phyloP scores from a whole-genome alignment of 2,329 filamentous ascomycete genomes.

The Stemphylium vesicarium region DNA sequence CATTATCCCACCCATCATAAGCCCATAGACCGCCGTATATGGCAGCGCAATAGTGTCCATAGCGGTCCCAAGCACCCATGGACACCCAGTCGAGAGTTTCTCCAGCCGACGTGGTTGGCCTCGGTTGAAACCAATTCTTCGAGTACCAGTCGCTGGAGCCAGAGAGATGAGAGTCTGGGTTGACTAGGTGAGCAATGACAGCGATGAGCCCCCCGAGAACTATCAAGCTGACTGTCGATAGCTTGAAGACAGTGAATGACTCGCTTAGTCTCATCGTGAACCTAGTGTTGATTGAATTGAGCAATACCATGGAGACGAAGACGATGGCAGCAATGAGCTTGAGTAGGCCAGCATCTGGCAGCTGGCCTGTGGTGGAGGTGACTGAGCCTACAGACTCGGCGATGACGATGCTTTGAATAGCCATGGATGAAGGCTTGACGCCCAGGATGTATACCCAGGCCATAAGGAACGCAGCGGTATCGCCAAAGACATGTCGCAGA shows the following conservation, averaged over 20 bases:
- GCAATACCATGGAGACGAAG: slow-evolving; percentile 48
- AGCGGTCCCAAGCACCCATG: slow-evolving; percentile 63
- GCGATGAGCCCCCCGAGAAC: slow-evolving; percentile 40
- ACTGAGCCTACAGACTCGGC: slow-evolving; percentile 57
- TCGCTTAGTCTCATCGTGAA: slow-evolving; percentile 51
- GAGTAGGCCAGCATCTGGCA: slow-evolving; percentile 27
- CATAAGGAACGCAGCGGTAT: slow-evolving; percentile 66
- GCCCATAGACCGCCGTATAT: slow-evolving; percentile 69
- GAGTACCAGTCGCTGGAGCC: slow-evolving; percentile 47
- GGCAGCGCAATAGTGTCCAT: slow-evolving; percentile 66
- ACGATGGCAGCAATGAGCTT: slow-evolving; percentile 49
- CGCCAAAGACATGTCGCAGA: slow-evolving; percentile 66
- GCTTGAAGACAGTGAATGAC: slow-evolving; percentile 51
- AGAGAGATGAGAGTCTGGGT: slow-evolving; percentile 37
- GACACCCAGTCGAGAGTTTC: slow-evolving; percentile 41
- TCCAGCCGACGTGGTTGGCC: slow-evolving; percentile 58
- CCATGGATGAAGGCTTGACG: slow-evolving; percentile 69
- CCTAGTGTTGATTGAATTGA: slow-evolving; percentile 55
- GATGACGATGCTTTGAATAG: slow-evolving; percentile 69
- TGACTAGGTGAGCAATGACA: slow-evolving; percentile 37
- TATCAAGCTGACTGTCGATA: slow-evolving; percentile 40
- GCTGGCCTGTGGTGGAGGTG: slow-evolving; percentile 43
- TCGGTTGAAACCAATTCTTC: slow-evolving; percentile 62
- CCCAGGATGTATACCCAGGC: slow-evolving; percentile 71
- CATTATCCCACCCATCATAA: slow-evolving; percentile 72